phyloP scores from a whole-genome alignment of 1,284 basidiomycete genomes.

The Volvariella surrecta region DNA sequence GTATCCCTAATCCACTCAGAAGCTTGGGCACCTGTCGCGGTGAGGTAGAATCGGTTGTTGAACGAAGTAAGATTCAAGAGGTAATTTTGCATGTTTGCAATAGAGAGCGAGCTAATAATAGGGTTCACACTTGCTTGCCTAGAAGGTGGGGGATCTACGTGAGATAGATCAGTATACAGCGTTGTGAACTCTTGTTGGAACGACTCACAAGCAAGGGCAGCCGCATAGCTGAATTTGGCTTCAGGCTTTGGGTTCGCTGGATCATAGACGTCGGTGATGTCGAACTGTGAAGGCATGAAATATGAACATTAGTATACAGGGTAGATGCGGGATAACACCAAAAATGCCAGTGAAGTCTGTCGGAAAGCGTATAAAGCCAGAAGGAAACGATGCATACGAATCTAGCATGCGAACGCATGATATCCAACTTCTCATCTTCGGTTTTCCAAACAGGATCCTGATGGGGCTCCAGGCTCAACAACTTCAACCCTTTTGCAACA shows the following conservation, averaged over 20 bases:
- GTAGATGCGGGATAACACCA: background rate
- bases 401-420: slow-evolving; percentile 11
- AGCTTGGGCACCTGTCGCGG: slow-evolving; percentile 14
- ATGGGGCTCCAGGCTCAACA: background rate
- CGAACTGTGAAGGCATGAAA: slow-evolving; percentile 10
- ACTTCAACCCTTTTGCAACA: background rate
- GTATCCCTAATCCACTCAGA: slow-evolving; percentile 15
- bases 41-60: slow-evolving; percentile 17
- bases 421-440: slow-evolving; percentile 13
- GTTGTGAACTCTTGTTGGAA: background rate
- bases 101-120: slow-evolving; percentile 12
- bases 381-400: slow-evolving; percentile 11
- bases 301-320: too few relatives aligned
- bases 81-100: slow-evolving; percentile 14
- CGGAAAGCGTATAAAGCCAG: background rate
- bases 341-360: background rate
- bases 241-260: background rate
- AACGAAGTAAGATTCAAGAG: slow-evolving; percentile 15
- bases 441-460: slow-evolving; percentile 18
- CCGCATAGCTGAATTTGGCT: slow-evolving; percentile 2
- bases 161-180: background rate
- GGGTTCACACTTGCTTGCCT: slow-evolving; percentile 12
- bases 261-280: slow-evolving; percentile 14
- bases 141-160: slow-evolving; percentile 14
- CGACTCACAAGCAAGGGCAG: slow-evolving; percentile 9